Evolutionary conservation across 352 stramenopile genomes (phyloP), one percentile per base, ranked within the genome.

Genomic region (Blastocystis sp.): DNA sequence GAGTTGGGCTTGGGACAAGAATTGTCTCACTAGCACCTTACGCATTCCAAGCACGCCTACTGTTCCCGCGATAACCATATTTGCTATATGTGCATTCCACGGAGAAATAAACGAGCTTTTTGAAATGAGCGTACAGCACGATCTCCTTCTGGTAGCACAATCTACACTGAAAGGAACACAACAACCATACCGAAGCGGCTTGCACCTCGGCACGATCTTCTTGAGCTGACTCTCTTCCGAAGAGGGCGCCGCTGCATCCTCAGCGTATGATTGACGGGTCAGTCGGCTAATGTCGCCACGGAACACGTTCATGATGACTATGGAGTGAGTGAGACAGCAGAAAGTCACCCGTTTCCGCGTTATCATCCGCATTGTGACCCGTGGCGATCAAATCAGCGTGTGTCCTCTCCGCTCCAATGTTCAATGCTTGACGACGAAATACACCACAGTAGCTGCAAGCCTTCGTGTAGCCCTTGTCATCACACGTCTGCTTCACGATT

Each of bases 61-160:
- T 89, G 21, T 80, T 89, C 19, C 79, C 67, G 26, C 63, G 63
- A 79, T 89, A 89, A 29, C 63, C 67, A 31, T 51, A 89, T 55
- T 80, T 89, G 21, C 35, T 62, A 45, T 91, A 91, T 3, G 74
- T 60, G 70, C 89, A 91, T 35, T 91, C 89, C 2, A 89, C 63
- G 21, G 79, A 91, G 61, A 91, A 91, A 37, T 91, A 91, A 31
- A 81, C 33, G 13, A 91, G 65, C 41, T 91, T 90, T 39, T 90
- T 69, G 82, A 79, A 82, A 60, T 91, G 89, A 0, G 89, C 89
- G 37, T 91, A 91, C 61, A 91, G 37, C 45, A 91, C 89, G 35
- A 91, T 91, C 62, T 91, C 89, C 50, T 90, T 91, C 70, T 91
- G 78, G 35, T 91, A 91, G 41, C 63, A 89, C 29, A 89, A 39